phyloP scores from a whole-genome alignment of 331 rosid species.

The Acacia concinna region DNA sequence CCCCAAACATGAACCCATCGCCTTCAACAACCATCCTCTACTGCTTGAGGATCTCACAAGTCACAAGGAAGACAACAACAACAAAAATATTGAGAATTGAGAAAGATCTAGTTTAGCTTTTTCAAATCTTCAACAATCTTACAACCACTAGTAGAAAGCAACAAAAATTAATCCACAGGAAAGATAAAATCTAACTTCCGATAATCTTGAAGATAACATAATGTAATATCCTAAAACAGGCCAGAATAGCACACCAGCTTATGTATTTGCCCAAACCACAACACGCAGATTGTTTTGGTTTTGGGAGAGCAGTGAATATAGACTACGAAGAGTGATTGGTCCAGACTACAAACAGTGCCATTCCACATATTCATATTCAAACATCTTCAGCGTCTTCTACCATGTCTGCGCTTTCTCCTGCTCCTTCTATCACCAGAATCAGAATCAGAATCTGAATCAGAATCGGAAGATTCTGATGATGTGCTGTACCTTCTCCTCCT shows the following conservation, averaged over 20 bases:
- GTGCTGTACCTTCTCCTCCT: constrained; percentile 57
- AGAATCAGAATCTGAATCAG: constrained; percentile 74
- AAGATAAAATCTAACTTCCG: constrained; percentile 26
- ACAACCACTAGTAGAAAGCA: background rate
- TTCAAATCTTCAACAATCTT: constrained; percentile 13
- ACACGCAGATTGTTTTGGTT: constrained; percentile 2
- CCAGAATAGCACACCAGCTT: constrained; percentile 15
- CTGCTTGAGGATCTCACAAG: background rate
- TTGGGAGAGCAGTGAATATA: background rate
- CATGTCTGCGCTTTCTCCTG: constrained; percentile 30
- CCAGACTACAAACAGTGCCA: background rate
- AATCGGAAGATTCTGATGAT: constrained; percentile 89
- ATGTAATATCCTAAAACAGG: background rate
- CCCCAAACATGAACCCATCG: background rate
- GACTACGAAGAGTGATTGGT: background rate
- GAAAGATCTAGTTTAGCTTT: background rate
- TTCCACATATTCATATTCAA: background rate
- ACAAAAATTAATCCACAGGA: background rate
- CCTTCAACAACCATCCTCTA: background rate
- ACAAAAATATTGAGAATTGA: background rate
- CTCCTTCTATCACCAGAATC: constrained; percentile 70
- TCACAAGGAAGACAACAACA: background rate
- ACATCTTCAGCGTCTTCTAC: background rate
- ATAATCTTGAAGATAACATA: constrained; percentile 25
- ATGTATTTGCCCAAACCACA: constrained; percentile 21